A percentile compares a stretch with the other conserved stretches of the same genome.
phyloP scores from a whole-genome alignment of 1,284 basidiomycete genomes.

The Sanguinoderma infundibulare region DNA sequence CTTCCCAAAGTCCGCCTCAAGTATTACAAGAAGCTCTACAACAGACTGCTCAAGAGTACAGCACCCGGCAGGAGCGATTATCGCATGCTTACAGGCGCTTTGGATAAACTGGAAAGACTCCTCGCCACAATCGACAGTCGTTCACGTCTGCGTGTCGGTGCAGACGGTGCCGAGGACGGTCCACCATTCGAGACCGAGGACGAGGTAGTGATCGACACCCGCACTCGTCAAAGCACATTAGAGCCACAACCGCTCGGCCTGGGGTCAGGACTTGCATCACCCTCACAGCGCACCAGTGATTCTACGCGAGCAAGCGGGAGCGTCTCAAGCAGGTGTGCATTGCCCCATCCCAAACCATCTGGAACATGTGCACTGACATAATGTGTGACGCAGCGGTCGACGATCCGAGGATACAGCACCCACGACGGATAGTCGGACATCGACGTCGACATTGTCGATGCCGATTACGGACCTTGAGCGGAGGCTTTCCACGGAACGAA shows the following conservation, averaged over 20 bases:
- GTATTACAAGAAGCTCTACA: constrained; percentile 95
- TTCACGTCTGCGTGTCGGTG: constrained; percentile 47
- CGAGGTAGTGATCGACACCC: constrained; percentile 58
- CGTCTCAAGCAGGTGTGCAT: constrained; percentile 58
- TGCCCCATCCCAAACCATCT: not conserved
- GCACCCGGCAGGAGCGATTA: constrained; percentile 90
- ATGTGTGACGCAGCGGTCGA: constrained; percentile 47
- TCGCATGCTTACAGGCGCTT: constrained; percentile 77
- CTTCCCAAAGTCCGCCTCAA: constrained; percentile 85
- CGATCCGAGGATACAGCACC: constrained; percentile 62
- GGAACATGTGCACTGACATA: not conserved
- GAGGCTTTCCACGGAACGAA: constrained; percentile 78
- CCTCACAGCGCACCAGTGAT: constrained; percentile 30
- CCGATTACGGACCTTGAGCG: constrained; percentile 82
- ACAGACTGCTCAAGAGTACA: constrained; percentile 86
- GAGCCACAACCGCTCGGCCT: constrained; percentile 19
- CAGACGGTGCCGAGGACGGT: constrained; percentile 25
- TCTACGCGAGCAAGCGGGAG: constrained; percentile 40
- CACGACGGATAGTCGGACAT: constrained; percentile 56
- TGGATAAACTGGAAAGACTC: constrained; percentile 82
- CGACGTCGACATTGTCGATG: constrained; percentile 54
- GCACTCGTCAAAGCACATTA: constrained; percentile 40
- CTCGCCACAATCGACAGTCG: constrained; percentile 71
- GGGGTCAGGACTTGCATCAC: constrained; percentile 10
- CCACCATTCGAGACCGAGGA: constrained; percentile 45